phyloP scores from a whole-genome alignment of 768 basidiomycete genomes.

The Ramaria sp. region DNA sequence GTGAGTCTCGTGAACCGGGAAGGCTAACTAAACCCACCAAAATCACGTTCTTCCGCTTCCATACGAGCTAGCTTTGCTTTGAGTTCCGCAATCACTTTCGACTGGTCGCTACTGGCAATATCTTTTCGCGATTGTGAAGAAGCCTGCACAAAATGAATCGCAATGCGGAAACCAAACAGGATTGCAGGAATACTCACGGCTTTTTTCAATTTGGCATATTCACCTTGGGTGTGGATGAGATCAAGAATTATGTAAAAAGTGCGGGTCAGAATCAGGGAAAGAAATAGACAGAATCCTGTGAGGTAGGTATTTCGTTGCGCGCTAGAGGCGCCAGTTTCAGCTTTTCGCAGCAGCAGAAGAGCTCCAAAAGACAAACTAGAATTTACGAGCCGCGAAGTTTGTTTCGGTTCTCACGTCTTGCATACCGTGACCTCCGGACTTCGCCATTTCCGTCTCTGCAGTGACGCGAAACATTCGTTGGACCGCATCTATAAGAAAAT shows the following conservation, averaged over 20 bases:
- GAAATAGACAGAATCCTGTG: conserved; percentile 89
- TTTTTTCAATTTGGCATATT: conserved; percentile 75
- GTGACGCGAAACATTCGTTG: conserved; percentile 85
- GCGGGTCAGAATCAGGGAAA: conserved; percentile 88
- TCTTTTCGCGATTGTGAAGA: conserved; percentile 3
- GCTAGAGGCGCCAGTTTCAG: conserved; percentile 25
- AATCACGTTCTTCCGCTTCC: conserved; percentile 52
- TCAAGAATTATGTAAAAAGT: conserved; percentile 90
- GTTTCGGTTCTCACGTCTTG: conserved; percentile 71
- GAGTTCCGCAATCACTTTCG: conserved; percentile 53
- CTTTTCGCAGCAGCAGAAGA: neutral
- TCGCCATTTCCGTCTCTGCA: conserved; percentile 61
- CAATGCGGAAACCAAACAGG: conserved; percentile 1
- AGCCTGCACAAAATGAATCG: conserved; percentile 1
- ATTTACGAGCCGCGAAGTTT: conserved; percentile 85
- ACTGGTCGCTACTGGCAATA: conserved; percentile 25
- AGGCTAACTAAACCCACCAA: conserved; percentile 33
- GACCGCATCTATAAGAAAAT: conserved; percentile 81
- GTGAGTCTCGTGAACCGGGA: too few species aligned
- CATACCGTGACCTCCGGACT: conserved; percentile 28
- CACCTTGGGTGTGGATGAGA: conserved; percentile 82
- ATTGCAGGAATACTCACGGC: conserved; percentile 25
- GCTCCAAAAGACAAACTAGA: conserved; percentile 52
- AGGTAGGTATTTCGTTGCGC: conserved; percentile 88
- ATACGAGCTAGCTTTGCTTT: conserved; percentile 53